Evolutionary conservation across 345 rosid species (phyloP), one percentile per base, ranked within the genome.

Genomic region (Aegle marmelos): DNA sequence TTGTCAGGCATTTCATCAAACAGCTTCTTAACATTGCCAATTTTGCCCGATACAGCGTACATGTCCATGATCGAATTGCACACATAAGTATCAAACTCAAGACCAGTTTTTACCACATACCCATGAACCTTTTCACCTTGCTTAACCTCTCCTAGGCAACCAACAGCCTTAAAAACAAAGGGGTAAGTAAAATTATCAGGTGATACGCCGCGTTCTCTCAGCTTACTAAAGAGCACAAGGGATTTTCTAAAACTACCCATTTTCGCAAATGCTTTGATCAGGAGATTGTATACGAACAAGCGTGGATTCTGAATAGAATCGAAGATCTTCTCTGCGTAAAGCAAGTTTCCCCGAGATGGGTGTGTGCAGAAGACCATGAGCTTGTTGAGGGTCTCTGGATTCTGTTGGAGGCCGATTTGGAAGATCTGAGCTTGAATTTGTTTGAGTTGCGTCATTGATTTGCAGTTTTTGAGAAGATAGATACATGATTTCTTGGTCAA

Each of bases 101-200:
- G 39, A 30, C 74, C 74, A 9, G 27, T 50, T 70, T 70, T 70
- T 50, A 70, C 31, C 19, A 50, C 74, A 50, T 68, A 8, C 61
- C 74, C 74, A 21, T 70, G 74, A 50, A 70, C 17, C 74, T 70
- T 70, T 70, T 30, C 60, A 30, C 74, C 60, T 50, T 28, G 39
- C 74, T 70, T 70, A 19, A 9, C 2, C 74, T 50, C 74, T 70
- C 37, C 17, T 9, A 70, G 28, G 28, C 60, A 70, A 30, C 74
- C 61, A 70, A 70, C 30, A 19, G 22, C 60, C 60, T 50, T 70
- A 30, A 70, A 45, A 50, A 70, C 41, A 70, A 70, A 70, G 3
- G 74, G 74, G 39, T 70, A 70, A 11, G 74, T 70, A 70, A 70
- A 70, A 21, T 70, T 70, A 30, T 70, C 74, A 4, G 74, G 39